These are phyloP conservation scores for Crithidia acanthocephali DNA, from an alignment of 208 protist species.

Conservation along the genomic window DNA sequence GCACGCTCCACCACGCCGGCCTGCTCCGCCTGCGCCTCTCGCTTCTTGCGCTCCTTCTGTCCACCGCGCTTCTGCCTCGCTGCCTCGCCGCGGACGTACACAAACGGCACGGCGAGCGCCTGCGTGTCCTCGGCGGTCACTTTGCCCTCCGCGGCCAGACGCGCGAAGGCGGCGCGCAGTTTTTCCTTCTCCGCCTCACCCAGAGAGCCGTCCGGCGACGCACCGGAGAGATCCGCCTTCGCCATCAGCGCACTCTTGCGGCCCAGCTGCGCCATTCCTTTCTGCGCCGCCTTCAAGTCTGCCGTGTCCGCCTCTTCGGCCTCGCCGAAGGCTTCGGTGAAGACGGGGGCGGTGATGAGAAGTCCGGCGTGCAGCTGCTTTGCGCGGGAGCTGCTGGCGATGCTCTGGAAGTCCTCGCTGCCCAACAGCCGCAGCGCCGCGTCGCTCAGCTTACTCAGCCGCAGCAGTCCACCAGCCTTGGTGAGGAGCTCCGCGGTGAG, in stretches of 20 bases:
- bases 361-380: constrained; percentile 63
- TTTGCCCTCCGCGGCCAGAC: constrained; percentile 67
- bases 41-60: constrained; percentile 56
- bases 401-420: constrained; percentile 44
- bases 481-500: constrained; percentile 52
- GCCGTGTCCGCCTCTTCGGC: constrained; percentile 44
- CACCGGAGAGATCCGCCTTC: constrained; percentile 64
- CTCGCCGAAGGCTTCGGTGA: constrained; percentile 64
- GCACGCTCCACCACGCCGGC: constrained; percentile 65
- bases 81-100: constrained; percentile 56
- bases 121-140: constrained; percentile 73
- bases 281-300: constrained; percentile 62
- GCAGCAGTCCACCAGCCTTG: constrained; percentile 58
- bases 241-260: constrained; percentile 66
- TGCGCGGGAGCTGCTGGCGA: constrained; percentile 27
- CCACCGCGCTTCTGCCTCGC: constrained; percentile 67
- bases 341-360: constrained; percentile 62
- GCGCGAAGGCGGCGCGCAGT: constrained; percentile 54
- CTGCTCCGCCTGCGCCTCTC: constrained; percentile 56
- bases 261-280: constrained; percentile 61
- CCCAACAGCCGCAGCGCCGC: constrained; percentile 69
- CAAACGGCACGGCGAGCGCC: constrained; percentile 78
- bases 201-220: constrained; percentile 40
- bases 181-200: constrained; percentile 50
- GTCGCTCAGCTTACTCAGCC: constrained; percentile 65